A percentile compares a stretch with the other conserved stretches of the same genome.
Evolutionary conservation across 2,329 filamentous ascomycete genomes (phyloP).

Genomic region (Immersiporthe knoxdaviesiana): DNA sequence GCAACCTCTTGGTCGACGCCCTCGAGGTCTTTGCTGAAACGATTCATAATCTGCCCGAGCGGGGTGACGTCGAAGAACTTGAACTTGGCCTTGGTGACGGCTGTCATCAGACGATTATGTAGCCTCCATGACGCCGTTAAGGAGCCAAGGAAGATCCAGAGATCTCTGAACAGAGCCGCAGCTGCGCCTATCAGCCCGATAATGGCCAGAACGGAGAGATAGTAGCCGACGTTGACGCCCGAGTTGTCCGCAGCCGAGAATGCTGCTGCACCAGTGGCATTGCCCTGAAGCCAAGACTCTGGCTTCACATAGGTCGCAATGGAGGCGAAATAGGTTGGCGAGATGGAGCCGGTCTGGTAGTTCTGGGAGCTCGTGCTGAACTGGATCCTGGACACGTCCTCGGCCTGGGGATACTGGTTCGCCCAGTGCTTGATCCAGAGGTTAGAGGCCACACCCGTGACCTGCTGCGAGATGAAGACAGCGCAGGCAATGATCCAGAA

Average conservation of each 20-base stretch:
- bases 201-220: conserved; percentile 78
- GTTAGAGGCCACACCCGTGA: conserved; percentile 85
- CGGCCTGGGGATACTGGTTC: conserved; percentile 74
- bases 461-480: conserved; percentile 81
- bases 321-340: conserved; percentile 45
- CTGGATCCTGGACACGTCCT: conserved; percentile 41
- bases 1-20: conserved; percentile 95
- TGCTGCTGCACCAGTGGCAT: conserved; percentile 45
- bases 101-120: conserved; percentile 75
- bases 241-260: conserved; percentile 42
- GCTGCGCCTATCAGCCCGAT: conserved; percentile 78
- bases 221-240: conserved; percentile 82
- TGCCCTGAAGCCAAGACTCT: conserved; percentile 41
- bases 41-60: conserved; percentile 94
- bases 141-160: conserved; percentile 91
- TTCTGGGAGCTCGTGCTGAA: conserved; percentile 43
- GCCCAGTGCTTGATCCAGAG: conserved; percentile 96
- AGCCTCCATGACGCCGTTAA: conserved; percentile 84
- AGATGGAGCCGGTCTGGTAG: conserved; percentile 41
- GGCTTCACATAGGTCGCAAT: conserved; percentile 43
- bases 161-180: conserved; percentile 81
- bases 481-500: conserved; percentile 81
- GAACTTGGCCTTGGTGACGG: conserved; percentile 88
- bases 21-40: conserved; percentile 97
- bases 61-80: conserved; percentile 98